Base-by-base conservation (phyloP, 2,329 filamentous ascomycete genomes). In the Sarocladium strictum region DNA sequence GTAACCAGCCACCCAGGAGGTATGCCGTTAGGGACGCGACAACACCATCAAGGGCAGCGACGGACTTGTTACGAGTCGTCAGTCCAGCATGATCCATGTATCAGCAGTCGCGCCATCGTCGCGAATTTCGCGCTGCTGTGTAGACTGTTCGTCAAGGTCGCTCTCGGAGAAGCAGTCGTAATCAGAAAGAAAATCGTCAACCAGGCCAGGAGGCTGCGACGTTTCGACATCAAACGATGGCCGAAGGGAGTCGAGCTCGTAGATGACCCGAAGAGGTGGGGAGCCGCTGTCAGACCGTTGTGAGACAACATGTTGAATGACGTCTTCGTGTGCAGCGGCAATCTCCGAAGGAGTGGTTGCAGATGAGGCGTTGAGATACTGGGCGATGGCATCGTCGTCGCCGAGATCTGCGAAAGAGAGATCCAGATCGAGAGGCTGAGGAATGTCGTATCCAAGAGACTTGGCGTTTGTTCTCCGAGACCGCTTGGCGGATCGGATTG, bases 341-440 rank as follows among this genome's bases (percentile, higher is more conserved):
- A 32, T 21, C 43, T 41, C 54, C n/a, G 38, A 41, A 12, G 19
- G 50, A 9, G 52, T 41, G 11, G 33, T 41, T 29, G 55, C 32
- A 49, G 56, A 53, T 15, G 62, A 58, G n/a, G 59, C 54, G 1
- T 57, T 59, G 41, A 76, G 61, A 53, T 68, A 72, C 29, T 64
- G 66, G 11, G 71, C 69, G 50, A 76, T 64, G 52, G 63, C 64
- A 47, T 70, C 65, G 47, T 76, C 71, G 52, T 70, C 65, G 24
- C 68, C 71, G 26, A 76, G 65, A 43, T 72, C 70, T 9, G 72
- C 68, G 33, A 76, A 74, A 37, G 72, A 74, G 3, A 76, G 65
- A n/a, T 73, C 63, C 10, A 76, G 66, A 21, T 67, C 59, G 3
- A 72, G 63, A 9, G 63, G 62, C 47, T 29, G 47, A 17, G 60